Evolutionary conservation across 148 eudicot genomes (phyloP).

Genomic region (Rhododendron griersonianum): DNA sequence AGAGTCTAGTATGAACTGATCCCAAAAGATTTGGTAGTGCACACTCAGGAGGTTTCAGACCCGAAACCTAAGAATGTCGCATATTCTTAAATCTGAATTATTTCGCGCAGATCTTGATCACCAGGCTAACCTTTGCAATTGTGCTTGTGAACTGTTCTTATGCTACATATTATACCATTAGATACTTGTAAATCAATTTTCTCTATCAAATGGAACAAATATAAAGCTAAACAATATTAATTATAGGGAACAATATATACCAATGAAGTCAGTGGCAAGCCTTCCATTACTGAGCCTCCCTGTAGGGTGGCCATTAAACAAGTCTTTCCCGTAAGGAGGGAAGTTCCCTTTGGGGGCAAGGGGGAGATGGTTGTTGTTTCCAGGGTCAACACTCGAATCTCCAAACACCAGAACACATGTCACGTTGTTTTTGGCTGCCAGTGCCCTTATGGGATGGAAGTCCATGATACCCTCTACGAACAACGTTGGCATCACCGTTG

Average conservation of each 20-base stretch:
- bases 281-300: slow-evolving; percentile 53
- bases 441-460: slow-evolving; percentile 13
- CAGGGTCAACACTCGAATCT: slow-evolving; percentile 81
- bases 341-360: slow-evolving; percentile 30
- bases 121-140: neutral
- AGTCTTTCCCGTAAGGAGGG: slow-evolving; percentile 46
- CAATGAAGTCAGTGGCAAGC: slow-evolving; percentile 50
- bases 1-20: neutral
- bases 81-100: too few species aligned
- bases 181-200: neutral
- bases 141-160: neutral
- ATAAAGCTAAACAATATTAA: neutral
- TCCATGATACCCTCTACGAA: slow-evolving; percentile 10
- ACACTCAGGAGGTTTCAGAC: neutral
- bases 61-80: neutral
- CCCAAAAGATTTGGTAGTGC: neutral
- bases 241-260: slow-evolving; percentile 8
- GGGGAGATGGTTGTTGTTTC: slow-evolving; percentile 36
- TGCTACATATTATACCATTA: neutral
- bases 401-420: slow-evolving; percentile 58
- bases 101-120: too few species aligned
- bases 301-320: slow-evolving; percentile 26
- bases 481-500: neutral
- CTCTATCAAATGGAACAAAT: neutral
- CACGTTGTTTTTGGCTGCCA: slow-evolving; percentile 24